Evolutionary conservation across 768 basidiomycete species (phyloP), one percentile per base, ranked within the genome.

Genomic region (Tylopilus cervinicoccineus): DNA sequence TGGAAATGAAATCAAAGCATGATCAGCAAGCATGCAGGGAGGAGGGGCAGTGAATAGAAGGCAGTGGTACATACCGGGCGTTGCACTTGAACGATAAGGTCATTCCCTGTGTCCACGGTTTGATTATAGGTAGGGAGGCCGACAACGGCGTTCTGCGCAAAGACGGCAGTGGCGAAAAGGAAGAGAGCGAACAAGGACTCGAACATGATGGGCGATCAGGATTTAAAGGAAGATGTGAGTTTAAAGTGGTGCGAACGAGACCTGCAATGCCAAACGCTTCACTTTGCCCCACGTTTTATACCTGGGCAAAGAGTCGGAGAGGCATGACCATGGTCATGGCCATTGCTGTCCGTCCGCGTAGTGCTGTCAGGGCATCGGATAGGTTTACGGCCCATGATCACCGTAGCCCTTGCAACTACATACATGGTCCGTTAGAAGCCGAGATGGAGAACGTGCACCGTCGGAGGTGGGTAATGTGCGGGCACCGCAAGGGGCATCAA

Each of bases 61-160:
- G 28, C 2, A 22, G 32, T 5, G 16, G 4, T 9, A 65, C 76
- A 17, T 58, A 80, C 79, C 5, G 76, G 76, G 44, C 70, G 67
- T 47, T 75, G 74, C 7, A 81, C 57, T 51, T 77, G 72, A 4
- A 80, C 73, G 4, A 60, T 70, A 27, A 81, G 33, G 11, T 57
- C 54, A 7, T 51, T 57, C 6, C 79, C 79, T 24, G 72, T 52
- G 8, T 31, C 41, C 10, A 80, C 66, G 11, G 57, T 55, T 6
- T 63, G 53, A 5, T 56, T 37, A 19, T 6, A 10, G 1, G 27
- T 23, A 2, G 80, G 80, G 19, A 59, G 59, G 8, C 72, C 72
- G 29, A 83, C 76, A 13, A 14, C 22, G 4, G 64, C 67, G 9
- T 48, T 47, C 50, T 82, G 80, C 5, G 75, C 78, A 33, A 74